Conservation (phyloP, 805 yeast species). For the Candida sphagnicola region DNA sequence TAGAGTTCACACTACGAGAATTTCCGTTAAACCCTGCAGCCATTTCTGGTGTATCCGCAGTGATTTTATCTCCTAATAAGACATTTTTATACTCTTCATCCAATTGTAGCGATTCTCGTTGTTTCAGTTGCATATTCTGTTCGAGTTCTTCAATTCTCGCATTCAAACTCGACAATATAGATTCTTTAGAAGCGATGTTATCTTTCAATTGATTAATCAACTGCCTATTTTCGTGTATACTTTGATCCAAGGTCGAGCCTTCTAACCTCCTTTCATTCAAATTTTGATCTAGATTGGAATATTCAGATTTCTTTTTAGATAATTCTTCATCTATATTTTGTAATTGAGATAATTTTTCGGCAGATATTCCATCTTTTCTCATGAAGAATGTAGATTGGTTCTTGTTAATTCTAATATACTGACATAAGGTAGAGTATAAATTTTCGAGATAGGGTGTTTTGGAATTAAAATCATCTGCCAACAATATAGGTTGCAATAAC, state of each 20-base stretch:
- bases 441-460: slow-evolving; percentile 90
- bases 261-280: slow-evolving; percentile 18
- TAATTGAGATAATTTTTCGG: neutral
- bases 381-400: slow-evolving; percentile 26
- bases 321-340: slow-evolving; percentile 5
- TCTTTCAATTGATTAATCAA: slow-evolving; percentile 19
- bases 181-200: slow-evolving; percentile 17
- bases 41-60: neutral
- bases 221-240: slow-evolving; percentile 17
- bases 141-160: slow-evolving; percentile 11
- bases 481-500: slow-evolving; percentile 77
- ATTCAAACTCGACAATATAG: slow-evolving; percentile 14
- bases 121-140: slow-evolving; percentile 2
- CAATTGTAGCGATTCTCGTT: slow-evolving; percentile 2
- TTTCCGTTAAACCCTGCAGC: neutral
- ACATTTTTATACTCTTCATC: neutral
- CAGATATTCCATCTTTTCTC: slow-evolving; percentile 10
- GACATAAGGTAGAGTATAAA: slow-evolving; percentile 73
- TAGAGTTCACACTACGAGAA: neutral
- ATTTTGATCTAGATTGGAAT: slow-evolving; percentile 15
- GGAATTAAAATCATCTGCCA: slow-evolving; percentile 85
- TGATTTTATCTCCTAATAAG: neutral
- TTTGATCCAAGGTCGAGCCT: slow-evolving; percentile 13
- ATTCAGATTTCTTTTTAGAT: slow-evolving; percentile 13
- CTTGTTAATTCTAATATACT: slow-evolving; percentile 47